Base-by-base conservation (phyloP, 2,329 filamentous ascomycete species). In the Orbilia javanica region DNA sequence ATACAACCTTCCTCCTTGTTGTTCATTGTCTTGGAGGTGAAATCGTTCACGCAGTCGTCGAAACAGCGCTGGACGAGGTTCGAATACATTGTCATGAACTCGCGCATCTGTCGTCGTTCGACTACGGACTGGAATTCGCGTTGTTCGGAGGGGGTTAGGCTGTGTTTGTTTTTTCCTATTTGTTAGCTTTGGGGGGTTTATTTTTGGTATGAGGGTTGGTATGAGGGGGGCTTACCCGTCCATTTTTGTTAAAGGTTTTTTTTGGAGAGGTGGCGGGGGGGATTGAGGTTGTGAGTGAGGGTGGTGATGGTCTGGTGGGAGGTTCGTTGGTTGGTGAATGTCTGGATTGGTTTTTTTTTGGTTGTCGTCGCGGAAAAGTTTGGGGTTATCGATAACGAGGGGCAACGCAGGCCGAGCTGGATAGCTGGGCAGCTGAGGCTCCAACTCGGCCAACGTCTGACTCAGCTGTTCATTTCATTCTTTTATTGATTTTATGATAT, bases 51-150 rank as follows among this genome's bases (percentile, higher is more conserved):
- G 88, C 96, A 99, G 86, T 96, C 92, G 84, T 93, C 91, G 89
- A 99, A 99, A 90, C 96, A 99, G 86, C 91, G 89, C 73, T 57
- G 73, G 57, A 77, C 34, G 63, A 64, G 64, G 65, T 55, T 78
- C 71, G 42, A 71, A 88, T 93, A 82, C 88, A 98, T 96, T 83
- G 90, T 92, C 91, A 98, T 97, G 84, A 99, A 98, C 84, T 98
- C 95, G 87, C 97, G 97, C 88, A 99, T 93, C 87, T 99, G 96
- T 86, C 96, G 96, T 87, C 93, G 92, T 88, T 98, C 94, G 90
- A 99, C 94, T 86, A 96, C 93, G 86, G 90, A 87, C 86, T 97
- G 92, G 84, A 99, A 92, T 88, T 96, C 93, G 86, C 93, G 92
- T 88, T 96, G 93, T 88, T 98, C 95, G 82, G 90, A 85, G 82